Evolutionary conservation across 2,329 filamentous ascomycete species (phyloP).

Genomic region (Pseudogymnoascus sp.): DNA sequence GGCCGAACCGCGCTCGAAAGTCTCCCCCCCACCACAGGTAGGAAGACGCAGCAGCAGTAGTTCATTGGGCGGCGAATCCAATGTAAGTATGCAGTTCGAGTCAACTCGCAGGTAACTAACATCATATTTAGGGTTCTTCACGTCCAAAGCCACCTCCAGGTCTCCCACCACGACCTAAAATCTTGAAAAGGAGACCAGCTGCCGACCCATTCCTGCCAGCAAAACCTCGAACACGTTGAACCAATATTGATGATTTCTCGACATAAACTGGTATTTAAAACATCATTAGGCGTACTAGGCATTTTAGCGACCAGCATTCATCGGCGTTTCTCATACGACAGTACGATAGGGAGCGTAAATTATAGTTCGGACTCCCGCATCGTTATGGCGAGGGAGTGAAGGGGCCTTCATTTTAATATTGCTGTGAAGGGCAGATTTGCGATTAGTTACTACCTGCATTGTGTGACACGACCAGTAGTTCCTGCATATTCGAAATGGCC

Average conservation of each 20-base stretch:
- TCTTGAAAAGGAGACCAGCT: not conserved
- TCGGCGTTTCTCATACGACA: not conserved
- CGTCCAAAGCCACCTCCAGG: not conserved
- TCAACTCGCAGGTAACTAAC: not conserved
- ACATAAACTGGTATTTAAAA: not conserved
- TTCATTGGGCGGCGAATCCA: not conserved
- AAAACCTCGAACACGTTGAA: not conserved
- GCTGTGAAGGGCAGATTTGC: not conserved
- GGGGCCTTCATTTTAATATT: not conserved
- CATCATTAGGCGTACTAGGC: conserved; percentile 1
- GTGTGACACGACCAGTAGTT: not conserved
- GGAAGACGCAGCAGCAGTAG: not conserved
- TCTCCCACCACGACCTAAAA: not conserved
- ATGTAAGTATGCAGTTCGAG: not conserved
- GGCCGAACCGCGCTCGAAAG: not conserved
- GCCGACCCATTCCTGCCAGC: not conserved
- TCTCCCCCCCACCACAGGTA: not conserved
- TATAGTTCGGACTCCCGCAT: not conserved
- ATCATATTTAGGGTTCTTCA: not conserved
- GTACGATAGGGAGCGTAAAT: not conserved
- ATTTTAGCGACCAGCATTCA: conserved; percentile 1
- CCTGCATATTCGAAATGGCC: not conserved
- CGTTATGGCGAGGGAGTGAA: not conserved
- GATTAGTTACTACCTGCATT: not conserved
- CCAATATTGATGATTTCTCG: not conserved